A percentile compares a stretch with the other conserved stretches of the same genome.
Evolutionary conservation across 164 flowering plant species (phyloP).

Genomic region (Magnolia changhungtana): DNA sequence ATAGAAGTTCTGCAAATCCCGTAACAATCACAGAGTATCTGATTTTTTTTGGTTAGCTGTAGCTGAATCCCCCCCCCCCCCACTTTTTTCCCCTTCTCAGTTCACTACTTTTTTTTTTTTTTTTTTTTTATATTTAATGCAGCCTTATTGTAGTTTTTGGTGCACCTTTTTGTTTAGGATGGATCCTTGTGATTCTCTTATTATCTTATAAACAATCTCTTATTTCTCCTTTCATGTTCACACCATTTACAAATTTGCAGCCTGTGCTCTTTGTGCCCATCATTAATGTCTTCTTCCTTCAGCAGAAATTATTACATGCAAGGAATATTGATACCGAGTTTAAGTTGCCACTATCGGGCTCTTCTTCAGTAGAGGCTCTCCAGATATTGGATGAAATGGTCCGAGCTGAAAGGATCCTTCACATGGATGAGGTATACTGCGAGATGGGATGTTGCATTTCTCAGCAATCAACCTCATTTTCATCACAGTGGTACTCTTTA

Average conservation of each 20-base stretch:
- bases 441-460: neutral
- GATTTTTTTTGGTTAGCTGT: neutral
- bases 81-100: neutral
- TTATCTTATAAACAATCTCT: neutral
- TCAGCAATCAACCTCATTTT: neutral
- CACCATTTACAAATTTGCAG: neutral
- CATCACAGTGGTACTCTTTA: neutral
- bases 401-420: conserved; percentile 54
- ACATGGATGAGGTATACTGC: conserved; percentile 58
- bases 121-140: too few species aligned
- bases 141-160: neutral
- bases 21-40: neutral
- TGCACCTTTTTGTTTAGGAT: neutral
- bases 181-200: neutral
- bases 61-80: too few species aligned
- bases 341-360: conserved; percentile 25
- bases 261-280: neutral
- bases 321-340: conserved; percentile 38
- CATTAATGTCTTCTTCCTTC: conserved; percentile 3
- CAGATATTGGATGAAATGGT: conserved; percentile 41
- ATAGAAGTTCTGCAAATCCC: neutral
- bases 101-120: neutral
- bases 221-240: neutral
- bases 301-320: conserved; percentile 48
- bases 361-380: conserved; percentile 22